A percentile compares a stretch with the other conserved stretches of the same genome.
These are phyloP conservation scores for Aphanomyces astaci DNA, from an alignment of 352 stramenopile species.

Conservation along the genomic window DNA sequence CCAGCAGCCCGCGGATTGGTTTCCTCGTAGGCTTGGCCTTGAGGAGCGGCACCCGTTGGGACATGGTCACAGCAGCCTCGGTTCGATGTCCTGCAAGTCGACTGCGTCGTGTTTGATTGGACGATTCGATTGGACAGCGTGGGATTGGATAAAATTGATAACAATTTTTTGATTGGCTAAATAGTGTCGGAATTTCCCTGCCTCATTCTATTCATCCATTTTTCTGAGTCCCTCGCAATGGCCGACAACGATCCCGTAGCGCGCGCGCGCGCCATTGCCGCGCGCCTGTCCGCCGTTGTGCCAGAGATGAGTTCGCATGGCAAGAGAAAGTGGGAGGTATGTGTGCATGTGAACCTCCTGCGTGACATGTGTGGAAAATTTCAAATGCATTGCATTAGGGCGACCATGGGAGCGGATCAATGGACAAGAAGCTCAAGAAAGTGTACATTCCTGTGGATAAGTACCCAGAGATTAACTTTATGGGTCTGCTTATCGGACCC, in stretches of 20 bases:
- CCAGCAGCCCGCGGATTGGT: slow-evolving; percentile 17
- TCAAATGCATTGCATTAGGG: not conserved
- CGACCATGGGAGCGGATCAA: not conserved
- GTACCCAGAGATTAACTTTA: slow-evolving; percentile 91
- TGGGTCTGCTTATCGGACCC: slow-evolving; percentile 86
- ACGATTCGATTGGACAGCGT: not conserved
- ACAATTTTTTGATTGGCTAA: slow-evolving; percentile 36
- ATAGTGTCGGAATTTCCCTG: slow-evolving; percentile 10
- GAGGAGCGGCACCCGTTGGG: slow-evolving; percentile 57
- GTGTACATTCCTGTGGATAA: slow-evolving; percentile 88
- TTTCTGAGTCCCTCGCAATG: slow-evolving; percentile 25
- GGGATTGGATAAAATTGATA: slow-evolving; percentile 22
- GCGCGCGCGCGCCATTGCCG: slow-evolving; percentile 72
- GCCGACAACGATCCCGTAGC: slow-evolving; percentile 65
- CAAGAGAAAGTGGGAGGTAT: slow-evolving; percentile 78
- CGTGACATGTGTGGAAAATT: too few species aligned
- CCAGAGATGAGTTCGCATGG: slow-evolving; percentile 46
- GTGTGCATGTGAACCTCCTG: too few species aligned
- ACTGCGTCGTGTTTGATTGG: not conserved
- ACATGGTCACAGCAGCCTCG: slow-evolving; percentile 26
- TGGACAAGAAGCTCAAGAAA: slow-evolving; percentile 82
- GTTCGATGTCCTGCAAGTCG: not conserved
- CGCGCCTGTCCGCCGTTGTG: slow-evolving; percentile 66
- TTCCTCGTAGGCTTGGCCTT: slow-evolving; percentile 66
- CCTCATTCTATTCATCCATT: slow-evolving; percentile 18